Conservation (phyloP, 352 stramenopile species). For the Globisporangium solare region DNA sequence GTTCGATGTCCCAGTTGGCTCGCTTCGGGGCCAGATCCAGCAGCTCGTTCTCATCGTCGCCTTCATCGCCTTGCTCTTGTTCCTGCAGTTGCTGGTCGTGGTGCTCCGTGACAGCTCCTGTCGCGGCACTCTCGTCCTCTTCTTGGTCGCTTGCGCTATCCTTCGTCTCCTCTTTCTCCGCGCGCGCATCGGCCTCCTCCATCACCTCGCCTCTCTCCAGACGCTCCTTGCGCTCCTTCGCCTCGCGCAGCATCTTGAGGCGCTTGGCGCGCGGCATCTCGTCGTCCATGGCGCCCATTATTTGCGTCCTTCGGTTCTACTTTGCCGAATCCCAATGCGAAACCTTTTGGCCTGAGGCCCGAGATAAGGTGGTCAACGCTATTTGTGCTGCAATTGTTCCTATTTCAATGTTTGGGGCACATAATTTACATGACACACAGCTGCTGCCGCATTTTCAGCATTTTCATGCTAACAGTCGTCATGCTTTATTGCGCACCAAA, state of each 20-base stretch:
- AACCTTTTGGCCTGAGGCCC: neutral
- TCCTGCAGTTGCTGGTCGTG: conserved; percentile 9
- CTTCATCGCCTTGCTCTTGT: conserved; percentile 21
- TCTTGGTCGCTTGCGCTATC: conserved; percentile 14
- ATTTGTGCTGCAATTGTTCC: neutral
- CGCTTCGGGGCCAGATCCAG: conserved; percentile 78
- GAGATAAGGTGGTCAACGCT: neutral
- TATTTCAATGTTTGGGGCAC: no score
- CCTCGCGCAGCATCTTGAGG: conserved; percentile 79
- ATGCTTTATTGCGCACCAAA: no score
- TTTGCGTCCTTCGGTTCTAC: conserved; percentile 5
- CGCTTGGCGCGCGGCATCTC: conserved; percentile 78
- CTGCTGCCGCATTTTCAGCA: neutral
- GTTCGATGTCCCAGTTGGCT: conserved; percentile 86
- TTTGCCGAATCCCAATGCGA: neutral
- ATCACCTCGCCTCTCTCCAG: conserved; percentile 26
- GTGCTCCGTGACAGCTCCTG: neutral
- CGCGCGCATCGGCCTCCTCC: conserved; percentile 9
- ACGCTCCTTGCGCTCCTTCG: conserved; percentile 72
- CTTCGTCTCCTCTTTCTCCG: conserved; percentile 9
- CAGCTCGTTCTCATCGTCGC: conserved; percentile 56
- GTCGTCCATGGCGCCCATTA: conserved; percentile 38
- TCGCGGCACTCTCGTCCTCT: conserved; percentile 18
- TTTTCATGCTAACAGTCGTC: no score
- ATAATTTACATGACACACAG: neutral